Conservation (phyloP, 257 asterid species). For the Pogostemon cablin region DNA sequence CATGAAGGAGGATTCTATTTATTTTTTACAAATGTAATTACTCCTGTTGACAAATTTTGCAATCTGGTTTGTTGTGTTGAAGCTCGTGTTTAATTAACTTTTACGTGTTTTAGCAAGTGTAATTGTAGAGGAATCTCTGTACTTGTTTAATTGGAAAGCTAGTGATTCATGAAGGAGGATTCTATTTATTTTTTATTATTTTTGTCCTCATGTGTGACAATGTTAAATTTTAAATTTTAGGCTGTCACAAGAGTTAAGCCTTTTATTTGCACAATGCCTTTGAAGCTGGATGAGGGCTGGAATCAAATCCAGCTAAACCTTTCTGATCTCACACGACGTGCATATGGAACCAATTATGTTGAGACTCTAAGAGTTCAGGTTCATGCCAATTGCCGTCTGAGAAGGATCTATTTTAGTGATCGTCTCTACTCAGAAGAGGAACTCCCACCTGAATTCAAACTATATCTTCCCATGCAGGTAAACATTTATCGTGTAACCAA, state of each 20-base stretch:
- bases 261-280: constrained; percentile 91
- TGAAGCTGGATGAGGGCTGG: constrained; percentile 96
- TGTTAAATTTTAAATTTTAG: constrained; percentile 43
- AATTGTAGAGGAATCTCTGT: constrained; percentile 10
- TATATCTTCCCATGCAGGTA: constrained; percentile 97
- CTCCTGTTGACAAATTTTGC: neutral
- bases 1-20: neutral
- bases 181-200: neutral
- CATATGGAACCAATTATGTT: constrained; percentile 93
- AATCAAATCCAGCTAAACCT: constrained; percentile 93
- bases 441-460: constrained; percentile 95
- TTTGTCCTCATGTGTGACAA: neutral
- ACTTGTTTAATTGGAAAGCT: neutral
- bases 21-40: neutral
- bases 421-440: constrained; percentile 97
- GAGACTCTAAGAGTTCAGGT: constrained; percentile 94
- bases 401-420: constrained; percentile 92
- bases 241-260: constrained; percentile 92
- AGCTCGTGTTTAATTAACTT: neutral
- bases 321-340: constrained; percentile 82
- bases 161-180: neutral
- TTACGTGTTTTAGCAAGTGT: neutral
- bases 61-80: neutral
- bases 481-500: constrained; percentile 7
- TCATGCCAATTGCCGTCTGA: constrained; percentile 88